Base-by-base conservation (phyloP, 2,329 filamentous ascomycete species). In the Talaromyces sp. region DNA sequence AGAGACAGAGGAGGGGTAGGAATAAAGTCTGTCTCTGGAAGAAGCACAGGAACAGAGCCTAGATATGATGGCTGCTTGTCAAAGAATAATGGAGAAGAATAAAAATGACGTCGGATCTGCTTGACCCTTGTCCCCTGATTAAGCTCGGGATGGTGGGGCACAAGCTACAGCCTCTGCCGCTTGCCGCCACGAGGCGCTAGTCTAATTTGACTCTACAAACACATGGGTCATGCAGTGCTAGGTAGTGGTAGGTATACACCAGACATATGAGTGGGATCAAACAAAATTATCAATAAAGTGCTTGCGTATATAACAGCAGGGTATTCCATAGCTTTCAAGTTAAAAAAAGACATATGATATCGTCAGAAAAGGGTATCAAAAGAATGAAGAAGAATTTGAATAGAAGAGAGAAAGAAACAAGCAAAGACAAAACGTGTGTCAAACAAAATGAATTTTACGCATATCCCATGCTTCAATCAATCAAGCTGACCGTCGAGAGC, bases 401-500 rank as follows among this genome's bases (percentile, higher is more conserved):
- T 24, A 21, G 8, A 56, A 24, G 27, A 17, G 53, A 52, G n/a
- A 10, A 26, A 41, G 38, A 32, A 12, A 41, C 19, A 53, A 32
- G 2, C 31, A 52, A 50, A 35, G 17, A 51, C 26, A 53, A 54
- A 54, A 59, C 26, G 24, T 50, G 19, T 50, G 38, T 46, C 21
- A n/a, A 24, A 10, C 4, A 24, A 46, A 54, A 27, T 43, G 8
- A 50, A 26, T n/a, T n/a, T 35, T 46, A 54, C n/a, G 35, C 6
- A 46, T 38, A 54, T 58, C 50, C 56, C 21, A 57, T 54, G 43
- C 54, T 53, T 21, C 55, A 62, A 65, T 21, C 55, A 62, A 65
- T 80, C 80, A 64, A 87, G 82, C 61, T 86, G 77, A 5, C 90
- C 90, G 65, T 93, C 90, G 31, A 96, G 78, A 3, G 90, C 83